Conservation (phyloP, 2,329 filamentous ascomycete genomes). For the Dothideomycetes sp. region DNA sequence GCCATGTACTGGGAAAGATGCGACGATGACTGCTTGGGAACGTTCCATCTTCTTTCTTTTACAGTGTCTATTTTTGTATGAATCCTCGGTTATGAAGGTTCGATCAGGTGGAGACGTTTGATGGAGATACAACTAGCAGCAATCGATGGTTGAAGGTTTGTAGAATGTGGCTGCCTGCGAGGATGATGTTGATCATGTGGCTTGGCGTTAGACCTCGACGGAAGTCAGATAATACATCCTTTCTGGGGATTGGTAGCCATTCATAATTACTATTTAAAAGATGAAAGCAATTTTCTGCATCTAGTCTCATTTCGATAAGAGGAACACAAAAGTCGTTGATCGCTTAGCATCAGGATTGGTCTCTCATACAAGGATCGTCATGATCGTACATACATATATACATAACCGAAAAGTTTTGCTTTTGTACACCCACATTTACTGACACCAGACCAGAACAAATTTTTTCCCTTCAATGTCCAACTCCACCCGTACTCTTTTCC, state of each 20-base stretch:
- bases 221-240: constrained; percentile 60
- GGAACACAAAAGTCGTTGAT: constrained; percentile 68
- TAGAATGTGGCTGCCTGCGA: constrained; percentile 58
- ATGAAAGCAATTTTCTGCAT: constrained; percentile 49
- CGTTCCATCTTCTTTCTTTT: too few relatives aligned
- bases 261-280: constrained; percentile 74
- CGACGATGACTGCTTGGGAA: too few relatives aligned
- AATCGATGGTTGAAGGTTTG: too few relatives aligned
- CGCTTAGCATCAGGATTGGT: constrained; percentile 63
- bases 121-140: too few relatives aligned
- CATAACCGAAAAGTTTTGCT: background rate
- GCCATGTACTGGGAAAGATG: too few relatives aligned
- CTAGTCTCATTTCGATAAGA: constrained; percentile 55
- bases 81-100: too few relatives aligned
- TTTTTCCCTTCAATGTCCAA: background rate
- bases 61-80: too few relatives aligned
- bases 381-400: background rate
- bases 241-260: too few relatives aligned
- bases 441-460: too few relatives aligned
- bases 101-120: too few relatives aligned
- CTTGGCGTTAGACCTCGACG: too few relatives aligned
- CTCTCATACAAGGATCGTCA: constrained; percentile 25
- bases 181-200: constrained; percentile 63
- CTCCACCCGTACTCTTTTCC: background rate
- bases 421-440: background rate